Evolutionary conservation across 257 asterid genomes (phyloP), one percentile per base, ranked within the genome.

Genomic region (Marsdenia floribunda): DNA sequence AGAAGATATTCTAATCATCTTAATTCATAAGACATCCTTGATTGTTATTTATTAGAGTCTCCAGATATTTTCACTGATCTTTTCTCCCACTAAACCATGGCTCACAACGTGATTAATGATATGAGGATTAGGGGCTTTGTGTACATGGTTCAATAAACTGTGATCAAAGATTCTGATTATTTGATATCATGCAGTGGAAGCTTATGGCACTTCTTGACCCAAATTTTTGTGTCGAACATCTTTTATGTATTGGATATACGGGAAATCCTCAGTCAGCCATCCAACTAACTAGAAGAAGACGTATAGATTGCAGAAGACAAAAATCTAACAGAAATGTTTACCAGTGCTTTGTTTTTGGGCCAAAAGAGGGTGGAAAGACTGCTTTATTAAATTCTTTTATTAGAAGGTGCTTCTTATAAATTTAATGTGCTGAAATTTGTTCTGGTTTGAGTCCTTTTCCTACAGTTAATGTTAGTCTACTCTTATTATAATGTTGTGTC

Each of bases 201-300:
- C 90, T 94, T 73, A 90, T 94, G 97, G 86, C 97, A 61, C 97
- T 94, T 87, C 85, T 92, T 74, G 97, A 94, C 76, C 97, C 99
- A 65, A 80, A 88, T 73, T 87, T 83, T 80, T 88, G 91, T 59
- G 85, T 90, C 72, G 99, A 92, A 86, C 82, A 87, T 83, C 95
- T 94, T 71, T 83, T 90, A 82, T 94, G 88, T 81, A 86, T 92
- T 73, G 97, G 97, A 81, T 94, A 88, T 87, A 92, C 93, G 70
- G 91, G 89, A 75, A 97, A 94, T 78, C 90, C 95, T 29, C 82
- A 90, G 75, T 81, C 96, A 78, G 93, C 99, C 70, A 82, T 88
- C 70, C 97, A 89, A 70, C 78, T 94, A 67, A 89, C 97, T 79
- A 86, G 97, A 57, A 86, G 97, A 87, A 92, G 97, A 79, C 90